A percentile compares a stretch with the other conserved stretches of the same genome.
These are phyloP conservation scores for Kazachstania taianensis DNA, from an alignment of 805 yeast species.

Conservation along the genomic window DNA sequence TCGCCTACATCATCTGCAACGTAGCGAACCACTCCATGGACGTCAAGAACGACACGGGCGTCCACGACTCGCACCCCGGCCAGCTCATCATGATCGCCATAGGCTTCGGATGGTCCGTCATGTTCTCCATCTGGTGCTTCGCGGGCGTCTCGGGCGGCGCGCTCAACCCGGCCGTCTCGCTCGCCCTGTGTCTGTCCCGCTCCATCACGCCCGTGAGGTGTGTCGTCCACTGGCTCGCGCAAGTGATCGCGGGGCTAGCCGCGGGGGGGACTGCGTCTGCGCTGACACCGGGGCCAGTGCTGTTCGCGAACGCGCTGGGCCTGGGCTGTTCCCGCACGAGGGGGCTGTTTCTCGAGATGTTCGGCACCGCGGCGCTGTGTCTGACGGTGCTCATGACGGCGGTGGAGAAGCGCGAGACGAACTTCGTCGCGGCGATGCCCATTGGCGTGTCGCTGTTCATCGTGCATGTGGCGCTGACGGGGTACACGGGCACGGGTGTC, in stretches of 20 bases:
- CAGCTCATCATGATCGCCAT: slow-evolving; percentile 70
- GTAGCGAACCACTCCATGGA: slow-evolving; percentile 56
- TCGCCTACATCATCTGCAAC: slow-evolving; percentile 75
- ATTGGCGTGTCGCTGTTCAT: slow-evolving; percentile 76
- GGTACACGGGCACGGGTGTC: slow-evolving; percentile 83
- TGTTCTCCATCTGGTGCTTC: slow-evolving; percentile 31
- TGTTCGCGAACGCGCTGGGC: slow-evolving; percentile 63
- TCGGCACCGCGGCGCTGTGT: slow-evolving; percentile 65
- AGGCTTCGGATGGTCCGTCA: slow-evolving; percentile 81
- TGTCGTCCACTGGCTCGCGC: slow-evolving; percentile 51
- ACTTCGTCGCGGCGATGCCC: slow-evolving; percentile 70
- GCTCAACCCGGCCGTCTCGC: slow-evolving; percentile 81
- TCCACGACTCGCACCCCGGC: slow-evolving; percentile 51
- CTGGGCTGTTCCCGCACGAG: slow-evolving; percentile 61
- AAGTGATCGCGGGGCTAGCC: slow-evolving; percentile 78
- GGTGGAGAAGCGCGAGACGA: slow-evolving; percentile 69
- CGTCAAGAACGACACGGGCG: slow-evolving; percentile 8
- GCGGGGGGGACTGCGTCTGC: slow-evolving; percentile 86
- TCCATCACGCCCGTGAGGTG: slow-evolving; percentile 70
- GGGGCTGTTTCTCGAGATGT: slow-evolving; percentile 75
- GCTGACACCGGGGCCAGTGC: slow-evolving; percentile 71
- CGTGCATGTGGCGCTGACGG: slow-evolving; percentile 72
- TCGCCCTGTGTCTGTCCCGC: slow-evolving; percentile 58
- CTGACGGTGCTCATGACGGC: slow-evolving; percentile 72
- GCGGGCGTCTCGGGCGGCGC: slow-evolving; percentile 80